Evolutionary conservation across 345 rosid species (phyloP).

Genomic region (Xanthoceras sorbifolium): DNA sequence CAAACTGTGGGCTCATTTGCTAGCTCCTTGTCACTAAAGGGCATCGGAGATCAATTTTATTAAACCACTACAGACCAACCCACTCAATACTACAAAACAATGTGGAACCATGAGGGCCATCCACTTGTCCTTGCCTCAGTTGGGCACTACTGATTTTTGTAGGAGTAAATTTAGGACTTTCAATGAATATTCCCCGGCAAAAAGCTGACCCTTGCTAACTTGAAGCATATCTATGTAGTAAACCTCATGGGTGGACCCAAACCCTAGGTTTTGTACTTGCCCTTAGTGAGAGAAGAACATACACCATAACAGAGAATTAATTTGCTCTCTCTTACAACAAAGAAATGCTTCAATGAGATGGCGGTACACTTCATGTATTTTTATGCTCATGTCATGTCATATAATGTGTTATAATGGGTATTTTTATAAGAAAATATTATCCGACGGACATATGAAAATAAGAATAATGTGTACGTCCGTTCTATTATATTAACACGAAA

Average conservation of each 20-base stretch:
- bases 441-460: not conserved
- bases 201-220: conserved; percentile 4
- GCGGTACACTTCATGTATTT: too few relatives aligned
- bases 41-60: too few relatives aligned
- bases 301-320: too few relatives aligned
- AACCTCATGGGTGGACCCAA: not conserved
- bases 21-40: not conserved
- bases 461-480: not conserved
- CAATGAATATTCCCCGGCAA: not conserved
- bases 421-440: too few relatives aligned
- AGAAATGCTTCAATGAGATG: too few relatives aligned
- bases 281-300: too few relatives aligned
- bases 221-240: not conserved
- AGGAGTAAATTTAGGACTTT: conserved; percentile 3
- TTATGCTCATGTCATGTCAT: too few relatives aligned
- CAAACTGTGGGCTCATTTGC: not conserved
- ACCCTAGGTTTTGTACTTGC: not conserved
- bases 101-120: not conserved
- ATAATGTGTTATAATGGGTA: too few relatives aligned
- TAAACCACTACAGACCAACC: too few relatives aligned
- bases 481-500: too few relatives aligned
- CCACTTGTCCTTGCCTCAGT: not conserved
- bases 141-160: not conserved
- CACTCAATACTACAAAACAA: not conserved
- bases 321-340: too few relatives aligned